Evolutionary conservation across 2,329 filamentous ascomycete species (phyloP), one percentile per base, ranked within the genome.

Genomic region (Colletotrichum tropicale): DNA sequence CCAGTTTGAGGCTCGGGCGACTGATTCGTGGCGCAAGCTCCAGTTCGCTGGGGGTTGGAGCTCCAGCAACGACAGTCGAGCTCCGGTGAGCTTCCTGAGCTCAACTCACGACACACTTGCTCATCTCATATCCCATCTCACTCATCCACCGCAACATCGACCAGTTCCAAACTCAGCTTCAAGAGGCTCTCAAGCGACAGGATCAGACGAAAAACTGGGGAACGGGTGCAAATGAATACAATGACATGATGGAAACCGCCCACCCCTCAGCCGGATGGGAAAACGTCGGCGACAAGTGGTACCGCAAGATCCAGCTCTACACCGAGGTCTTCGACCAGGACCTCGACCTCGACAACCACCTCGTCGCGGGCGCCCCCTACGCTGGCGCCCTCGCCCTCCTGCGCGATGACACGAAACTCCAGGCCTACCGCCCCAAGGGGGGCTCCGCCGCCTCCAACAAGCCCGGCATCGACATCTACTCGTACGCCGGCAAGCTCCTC

Each of bases 221-320:
- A 18, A 70, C 5, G 24, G 9, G 28, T 21, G 48, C 66, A 52
- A 60, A 74, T 72, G 80, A 85, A 77, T 48, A 82, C 83, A 79
- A 82, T 79, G 73, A 79, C 74, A 84, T 78, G 66, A 92, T 92
- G 91, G 91, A 92, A 80, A 85, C 87, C 78, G 86, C 89, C 81
- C 89, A 91, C 85, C 90, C 96, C 81, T 95, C 95, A 80, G 94
- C 95, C 81, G 95, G 96, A 85, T 99, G 97, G 97, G 96, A 98
- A 88, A 94, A 92, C 85, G 92, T 98, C 79, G 97, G 95, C 83
- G 94, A 98, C 85, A 94, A 92, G 81, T 98, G 98, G 89, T 99
- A 98, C 88, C 95, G 96, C 84, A 98, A 98, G 88, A 93, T 95
- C 73, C 94, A 96, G 85, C 92, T 98, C 76, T 99, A 98, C 88